Evolutionary conservation across 148 eudicot genomes (phyloP).

Genomic region (Chenopodium suecicum): DNA sequence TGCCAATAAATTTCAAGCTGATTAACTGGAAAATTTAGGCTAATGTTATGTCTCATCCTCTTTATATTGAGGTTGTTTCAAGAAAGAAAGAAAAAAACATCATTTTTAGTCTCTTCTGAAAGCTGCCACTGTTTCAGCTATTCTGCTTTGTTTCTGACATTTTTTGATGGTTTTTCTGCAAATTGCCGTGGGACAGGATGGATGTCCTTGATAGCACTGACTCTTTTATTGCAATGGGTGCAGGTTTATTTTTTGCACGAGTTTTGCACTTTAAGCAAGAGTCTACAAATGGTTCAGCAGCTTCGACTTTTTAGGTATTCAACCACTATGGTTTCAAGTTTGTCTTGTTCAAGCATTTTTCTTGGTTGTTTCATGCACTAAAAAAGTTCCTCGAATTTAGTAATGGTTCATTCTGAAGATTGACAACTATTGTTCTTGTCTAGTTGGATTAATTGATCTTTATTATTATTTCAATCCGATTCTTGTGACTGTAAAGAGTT

Average conservation of each 20-base stretch:
- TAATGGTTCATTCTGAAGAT: neutral
- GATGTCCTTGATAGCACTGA: neutral
- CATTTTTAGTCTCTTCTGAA: no score
- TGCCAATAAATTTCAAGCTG: neutral
- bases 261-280: conserved; percentile 89
- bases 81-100: neutral
- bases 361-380: neutral
- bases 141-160: no score
- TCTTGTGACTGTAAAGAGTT: neutral
- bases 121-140: no score
- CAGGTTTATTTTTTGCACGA: conserved; percentile 88
- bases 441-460: no score
- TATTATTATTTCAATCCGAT: no score
- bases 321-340: neutral
- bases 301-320: conserved; percentile 78
- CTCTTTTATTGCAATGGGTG: neutral
- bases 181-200: neutral
- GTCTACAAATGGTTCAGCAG: conserved; percentile 93
- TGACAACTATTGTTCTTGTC: neutral
- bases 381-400: neutral
- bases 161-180: neutral
- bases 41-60: neutral
- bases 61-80: neutral
- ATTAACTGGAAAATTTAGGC: neutral
- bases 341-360: conserved; percentile 10